A percentile compares a stretch with the other conserved stretches of the same genome.
These are phyloP conservation scores for Oryza coarctata DNA, from an alignment of 176 grass and related monocot genomes.

Conservation along the genomic window DNA sequence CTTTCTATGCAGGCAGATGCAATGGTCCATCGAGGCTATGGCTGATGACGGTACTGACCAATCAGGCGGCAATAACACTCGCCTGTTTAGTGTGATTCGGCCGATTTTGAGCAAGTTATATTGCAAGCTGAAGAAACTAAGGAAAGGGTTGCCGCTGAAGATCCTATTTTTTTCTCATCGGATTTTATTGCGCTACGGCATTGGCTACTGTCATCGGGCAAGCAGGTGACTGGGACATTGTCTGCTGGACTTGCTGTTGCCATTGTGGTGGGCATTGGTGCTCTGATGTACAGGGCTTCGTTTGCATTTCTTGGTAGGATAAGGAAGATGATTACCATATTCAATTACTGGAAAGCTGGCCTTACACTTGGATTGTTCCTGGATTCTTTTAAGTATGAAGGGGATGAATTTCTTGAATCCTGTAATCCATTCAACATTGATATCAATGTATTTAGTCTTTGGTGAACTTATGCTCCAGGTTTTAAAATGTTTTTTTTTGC, in stretches of 20 bases:
- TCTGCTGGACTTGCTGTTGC: constrained; percentile 85
- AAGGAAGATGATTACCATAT: constrained; percentile 58
- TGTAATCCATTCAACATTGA: constrained; percentile 63
- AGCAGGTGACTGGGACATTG: constrained; percentile 95
- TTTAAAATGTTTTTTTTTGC: not conserved
- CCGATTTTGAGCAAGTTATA: constrained; percentile 49
- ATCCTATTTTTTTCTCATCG: constrained; percentile 82
- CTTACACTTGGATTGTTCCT: constrained; percentile 85
- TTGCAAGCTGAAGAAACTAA: constrained; percentile 50
- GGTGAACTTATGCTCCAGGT: constrained; percentile 26
- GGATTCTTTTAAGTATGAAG: constrained; percentile 90
- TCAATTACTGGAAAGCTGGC: constrained; percentile 97
- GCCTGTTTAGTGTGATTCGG: constrained; percentile 55
- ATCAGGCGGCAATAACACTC: constrained; percentile 53
- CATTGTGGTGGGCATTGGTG: constrained; percentile 82
- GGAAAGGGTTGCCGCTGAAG: constrained; percentile 62
- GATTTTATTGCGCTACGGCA: constrained; percentile 88
- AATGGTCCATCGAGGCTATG: constrained; percentile 50
- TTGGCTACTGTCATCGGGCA: constrained; percentile 92
- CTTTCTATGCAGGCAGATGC: constrained; percentile 21
- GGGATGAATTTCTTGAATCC: constrained; percentile 60
- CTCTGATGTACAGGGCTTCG: constrained; percentile 79
- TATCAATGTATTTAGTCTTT: constrained; percentile 68
- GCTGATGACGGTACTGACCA: constrained; percentile 35
- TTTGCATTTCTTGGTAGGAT: constrained; percentile 59